Evolutionary conservation across 2,329 filamentous ascomycete genomes (phyloP).

Genomic region (Zarea fungicola): DNA sequence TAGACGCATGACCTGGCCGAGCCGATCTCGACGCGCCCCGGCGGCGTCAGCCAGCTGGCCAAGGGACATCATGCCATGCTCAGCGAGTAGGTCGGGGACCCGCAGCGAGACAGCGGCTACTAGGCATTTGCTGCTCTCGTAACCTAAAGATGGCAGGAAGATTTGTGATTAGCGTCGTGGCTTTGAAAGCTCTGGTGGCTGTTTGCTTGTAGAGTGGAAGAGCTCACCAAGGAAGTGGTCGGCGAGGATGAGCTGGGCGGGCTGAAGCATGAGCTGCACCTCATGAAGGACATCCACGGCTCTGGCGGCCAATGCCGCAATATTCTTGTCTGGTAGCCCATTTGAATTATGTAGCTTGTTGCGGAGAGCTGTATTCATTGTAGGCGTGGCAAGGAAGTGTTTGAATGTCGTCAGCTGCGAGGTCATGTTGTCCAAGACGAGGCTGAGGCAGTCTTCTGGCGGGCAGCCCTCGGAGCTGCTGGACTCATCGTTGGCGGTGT

Average conservation of each 20-base stretch:
- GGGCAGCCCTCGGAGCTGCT: neutral
- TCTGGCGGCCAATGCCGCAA: neutral
- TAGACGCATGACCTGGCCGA: constrained; percentile 27
- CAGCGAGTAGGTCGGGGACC: constrained; percentile 26
- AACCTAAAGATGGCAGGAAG: constrained; percentile 15
- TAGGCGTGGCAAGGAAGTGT: neutral
- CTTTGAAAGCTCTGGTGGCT: neutral
- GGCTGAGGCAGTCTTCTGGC: neutral
- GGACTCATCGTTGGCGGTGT: neutral
- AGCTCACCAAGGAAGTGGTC: constrained; percentile 20
- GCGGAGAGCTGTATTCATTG: neutral
- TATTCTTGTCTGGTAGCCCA: constrained; percentile 1
- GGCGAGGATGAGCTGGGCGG: constrained; percentile 15
- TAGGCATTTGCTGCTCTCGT: constrained; percentile 26
- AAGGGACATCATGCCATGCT: constrained; percentile 17
- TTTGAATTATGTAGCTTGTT: neutral
- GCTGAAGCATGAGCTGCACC: constrained; percentile 14
- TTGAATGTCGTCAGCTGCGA: neutral
- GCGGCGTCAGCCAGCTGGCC: constrained; percentile 15
- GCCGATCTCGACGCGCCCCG: constrained; percentile 21
- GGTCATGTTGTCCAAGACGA: neutral
- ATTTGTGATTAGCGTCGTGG: neutral
- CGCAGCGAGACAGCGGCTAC: constrained; percentile 24
- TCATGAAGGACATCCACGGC: constrained; percentile 8
- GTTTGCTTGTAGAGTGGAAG: neutral